Evolutionary conservation across 202 grass and related monocot species (phyloP).

Genomic region (Saccharum hybrid): DNA sequence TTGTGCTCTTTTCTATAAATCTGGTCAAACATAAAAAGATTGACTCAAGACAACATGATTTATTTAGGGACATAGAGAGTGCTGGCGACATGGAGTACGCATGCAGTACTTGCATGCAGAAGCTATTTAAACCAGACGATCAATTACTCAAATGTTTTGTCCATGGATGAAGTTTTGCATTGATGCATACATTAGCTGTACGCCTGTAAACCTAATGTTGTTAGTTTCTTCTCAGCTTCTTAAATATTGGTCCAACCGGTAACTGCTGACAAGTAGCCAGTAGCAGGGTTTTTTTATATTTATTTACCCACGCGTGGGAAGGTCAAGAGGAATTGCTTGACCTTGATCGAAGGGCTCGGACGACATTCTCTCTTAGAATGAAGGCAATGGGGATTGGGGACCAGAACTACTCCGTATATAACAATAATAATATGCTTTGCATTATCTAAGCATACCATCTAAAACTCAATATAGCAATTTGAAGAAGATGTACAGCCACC

Average conservation of each 20-base stretch:
- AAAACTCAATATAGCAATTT: neutral
- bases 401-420: neutral
- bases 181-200: constrained; percentile 4
- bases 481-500: neutral
- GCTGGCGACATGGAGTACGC: no score
- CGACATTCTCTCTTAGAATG: neutral
- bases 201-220: neutral
- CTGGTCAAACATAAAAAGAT: no score
- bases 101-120: neutral
- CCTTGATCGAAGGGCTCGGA: neutral
- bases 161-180: constrained; percentile 6
- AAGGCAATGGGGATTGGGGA: neutral
- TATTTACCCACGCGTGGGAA: neutral
- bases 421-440: neutral
- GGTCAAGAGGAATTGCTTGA: neutral
- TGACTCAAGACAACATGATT: no score
- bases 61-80: no score
- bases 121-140: constrained; percentile 3
- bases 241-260: constrained; percentile 17
- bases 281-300: neutral
- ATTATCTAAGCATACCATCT: neutral
- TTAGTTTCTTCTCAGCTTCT: constrained; percentile 18
- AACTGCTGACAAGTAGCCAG: neutral
- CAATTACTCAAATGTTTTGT: neutral
- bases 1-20: no score